phyloP scores from a whole-genome alignment of 108 stramenopile species.

The Nitzschia sp. region DNA sequence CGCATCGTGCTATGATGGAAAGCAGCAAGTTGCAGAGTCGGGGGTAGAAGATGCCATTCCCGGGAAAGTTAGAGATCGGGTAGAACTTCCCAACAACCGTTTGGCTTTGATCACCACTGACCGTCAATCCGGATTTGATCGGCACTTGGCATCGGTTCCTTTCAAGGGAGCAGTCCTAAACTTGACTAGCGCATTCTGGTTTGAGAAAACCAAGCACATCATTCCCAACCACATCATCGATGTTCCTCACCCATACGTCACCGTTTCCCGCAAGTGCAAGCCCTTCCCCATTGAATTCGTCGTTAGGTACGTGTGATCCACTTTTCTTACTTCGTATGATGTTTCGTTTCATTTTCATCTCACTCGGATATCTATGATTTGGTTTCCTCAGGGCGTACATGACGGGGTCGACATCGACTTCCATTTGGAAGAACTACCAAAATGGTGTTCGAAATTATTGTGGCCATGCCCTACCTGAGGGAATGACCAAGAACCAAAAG shows the following conservation, averaged over 20 bases:
- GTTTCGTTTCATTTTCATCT: too few relatives aligned
- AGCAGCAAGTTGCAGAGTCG: constrained; percentile 46
- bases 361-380: not conserved
- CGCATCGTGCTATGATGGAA: constrained; percentile 38
- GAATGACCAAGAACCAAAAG: constrained; percentile 93
- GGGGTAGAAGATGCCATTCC: constrained; percentile 23
- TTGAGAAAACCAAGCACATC: constrained; percentile 83
- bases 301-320: constrained; percentile 60
- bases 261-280: constrained; percentile 85
- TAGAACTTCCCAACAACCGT: constrained; percentile 41
- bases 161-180: constrained; percentile 98
- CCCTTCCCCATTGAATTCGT: constrained; percentile 99
- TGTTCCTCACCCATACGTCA: constrained; percentile 94
- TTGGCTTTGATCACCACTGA: constrained; percentile 96
- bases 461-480: constrained; percentile 92
- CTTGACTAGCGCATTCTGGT: constrained; percentile 93
- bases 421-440: constrained; percentile 98
- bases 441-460: constrained; percentile 93
- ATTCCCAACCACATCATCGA: constrained; percentile 91
- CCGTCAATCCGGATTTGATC: constrained; percentile 98
- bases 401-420: constrained; percentile 95
- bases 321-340: not conserved
- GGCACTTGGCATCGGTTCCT: constrained; percentile 90
- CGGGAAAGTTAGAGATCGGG: constrained; percentile 86
- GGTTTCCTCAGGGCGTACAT: constrained; percentile 71